A percentile compares a stretch with the other conserved stretches of the same genome.
Evolutionary conservation across 176 grass and related monocot genomes (phyloP).

Genomic region (Paspalum notatum): DNA sequence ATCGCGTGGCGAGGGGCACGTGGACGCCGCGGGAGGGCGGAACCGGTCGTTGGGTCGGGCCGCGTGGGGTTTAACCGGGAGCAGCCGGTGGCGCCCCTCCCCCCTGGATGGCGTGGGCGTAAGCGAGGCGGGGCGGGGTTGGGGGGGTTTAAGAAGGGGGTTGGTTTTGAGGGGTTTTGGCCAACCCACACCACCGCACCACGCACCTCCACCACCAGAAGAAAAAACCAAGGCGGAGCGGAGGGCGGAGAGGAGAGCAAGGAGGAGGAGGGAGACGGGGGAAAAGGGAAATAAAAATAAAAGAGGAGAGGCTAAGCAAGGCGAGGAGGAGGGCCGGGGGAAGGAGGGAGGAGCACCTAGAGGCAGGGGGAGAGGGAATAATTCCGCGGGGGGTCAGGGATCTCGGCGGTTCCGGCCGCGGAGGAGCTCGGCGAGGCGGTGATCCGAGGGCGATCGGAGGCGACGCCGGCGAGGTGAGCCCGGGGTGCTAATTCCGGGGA

Average conservation of each 20-base stretch:
- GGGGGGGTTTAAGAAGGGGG: conserved; percentile 61
- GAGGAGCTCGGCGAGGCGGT: neutral
- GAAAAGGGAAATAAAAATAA: conserved; percentile 49
- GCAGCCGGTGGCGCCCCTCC: conserved; percentile 36
- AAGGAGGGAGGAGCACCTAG: neutral
- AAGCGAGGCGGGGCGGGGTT: conserved; percentile 39
- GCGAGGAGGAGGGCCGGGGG: neutral
- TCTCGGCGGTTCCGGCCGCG: conserved; percentile 31
- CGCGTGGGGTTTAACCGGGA: conserved; percentile 59
- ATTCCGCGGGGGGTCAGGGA: conserved; percentile 20
- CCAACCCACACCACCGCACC: conserved; percentile 53
- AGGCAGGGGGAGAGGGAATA: conserved; percentile 22
- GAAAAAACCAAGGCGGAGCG: conserved; percentile 43
- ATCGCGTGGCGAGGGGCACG: conserved; percentile 20
- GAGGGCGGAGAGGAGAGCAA: conserved; percentile 30
- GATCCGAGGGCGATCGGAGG: conserved; percentile 50
- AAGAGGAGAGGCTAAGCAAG: conserved; percentile 27
- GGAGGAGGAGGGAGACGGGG: conserved; percentile 5
- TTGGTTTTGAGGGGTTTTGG: conserved; percentile 97
- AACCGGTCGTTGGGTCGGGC: conserved; percentile 28
- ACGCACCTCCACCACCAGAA: conserved; percentile 27
- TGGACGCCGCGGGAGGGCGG: conserved; percentile 14
- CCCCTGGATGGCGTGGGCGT: conserved; percentile 44
- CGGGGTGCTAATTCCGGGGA: neutral
- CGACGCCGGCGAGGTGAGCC: conserved; percentile 54